Evolutionary conservation across 208 protist genomes (phyloP), one percentile per base, ranked within the genome.

Genomic region (Entamoeba histolytica): DNA sequence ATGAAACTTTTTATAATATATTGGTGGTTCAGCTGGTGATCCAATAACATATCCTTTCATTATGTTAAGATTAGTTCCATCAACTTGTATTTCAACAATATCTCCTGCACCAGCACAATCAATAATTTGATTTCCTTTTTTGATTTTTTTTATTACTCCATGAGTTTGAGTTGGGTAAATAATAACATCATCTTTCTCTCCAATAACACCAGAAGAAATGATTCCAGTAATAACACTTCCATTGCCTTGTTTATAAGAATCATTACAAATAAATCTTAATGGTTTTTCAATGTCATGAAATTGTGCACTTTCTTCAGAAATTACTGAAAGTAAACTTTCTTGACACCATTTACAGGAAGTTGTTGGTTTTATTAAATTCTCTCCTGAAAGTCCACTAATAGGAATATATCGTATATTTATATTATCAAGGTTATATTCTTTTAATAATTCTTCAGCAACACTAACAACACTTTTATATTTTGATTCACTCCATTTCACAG

Each of bases 261-360:
- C 98, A 96, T 98, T 97, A 35, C 98, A 93, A 78, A 87, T 97
- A 94, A 93, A 96, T 96, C 98, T 96, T 44, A 99, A 96, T 91
- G 98, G 98, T 95, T 98, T 98, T 94, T 98, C 97, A 50, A 98
- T 91, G 10, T 28, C 28, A 10, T 23, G 14, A 47, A 47, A 47
- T 47, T 47, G 44, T 47, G 4, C 44, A 47, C 3, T 4, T 4
- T 39, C 61, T 28, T 87, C 31, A 12, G 19, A 12, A 35, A 87
- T 28, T 31, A 35, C 61, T 87, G 28, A 28, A 12, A 87, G 28
- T 47, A 98, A 96, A 73, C 95, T 97, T 49, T 97, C 97, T 94
- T 97, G 97, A 94, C 96, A 98, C 98, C 98, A 98, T 55, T 93
- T 35, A 96, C 98, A 97, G 95, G 97, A 98, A 39, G 93, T 91